These are phyloP conservation scores for Datisca glomerata DNA, from an alignment of 306 rosid genomes.

Conservation along the genomic window DNA sequence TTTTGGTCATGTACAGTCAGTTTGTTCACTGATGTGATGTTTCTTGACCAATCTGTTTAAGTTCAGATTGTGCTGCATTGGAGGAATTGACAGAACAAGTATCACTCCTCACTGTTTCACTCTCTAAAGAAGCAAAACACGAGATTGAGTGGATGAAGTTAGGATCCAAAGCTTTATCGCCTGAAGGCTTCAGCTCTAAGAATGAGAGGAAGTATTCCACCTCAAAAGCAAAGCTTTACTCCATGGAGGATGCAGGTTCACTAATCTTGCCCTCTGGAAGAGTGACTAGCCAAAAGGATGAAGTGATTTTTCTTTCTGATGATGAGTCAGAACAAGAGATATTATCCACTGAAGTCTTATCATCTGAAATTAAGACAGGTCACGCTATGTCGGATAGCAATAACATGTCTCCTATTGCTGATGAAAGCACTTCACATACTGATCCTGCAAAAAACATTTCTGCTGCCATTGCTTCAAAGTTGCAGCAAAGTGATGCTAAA, in stretches of 20 bases:
- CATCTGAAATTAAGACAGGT: slow-evolving; percentile 26
- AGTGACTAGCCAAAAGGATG: slow-evolving; percentile 17
- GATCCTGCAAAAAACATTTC: slow-evolving; percentile 25
- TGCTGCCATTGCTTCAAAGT: slow-evolving; percentile 24
- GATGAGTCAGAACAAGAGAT: slow-evolving; percentile 46
- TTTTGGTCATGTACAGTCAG: neutral
- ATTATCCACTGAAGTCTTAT: slow-evolving; percentile 17
- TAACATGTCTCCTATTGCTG: slow-evolving; percentile 16
- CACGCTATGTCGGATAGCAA: slow-evolving; percentile 23
- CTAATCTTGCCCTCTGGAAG: slow-evolving; percentile 23
- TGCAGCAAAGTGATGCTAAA: slow-evolving; percentile 26
- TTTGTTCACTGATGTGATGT: slow-evolving; percentile 12
- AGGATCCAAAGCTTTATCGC: slow-evolving; percentile 20
- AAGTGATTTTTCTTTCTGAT: slow-evolving; percentile 64
- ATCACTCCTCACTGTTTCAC: slow-evolving; percentile 47
- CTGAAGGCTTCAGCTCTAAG: slow-evolving; percentile 25
- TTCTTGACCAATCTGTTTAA: slow-evolving; percentile 17
- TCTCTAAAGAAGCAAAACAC: slow-evolving; percentile 41
- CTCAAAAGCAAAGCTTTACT: slow-evolving; percentile 25
- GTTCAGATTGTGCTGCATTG: slow-evolving; percentile 42
- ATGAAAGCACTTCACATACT: slow-evolving; percentile 21
- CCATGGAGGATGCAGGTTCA: slow-evolving; percentile 25
- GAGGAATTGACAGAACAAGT: slow-evolving; percentile 65
- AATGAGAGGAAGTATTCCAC: slow-evolving; percentile 14
- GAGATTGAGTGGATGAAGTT: slow-evolving; percentile 22